Evolutionary conservation across 495 filamentous ascomycete species (phyloP).

Genomic region (Neurospora sp.): DNA sequence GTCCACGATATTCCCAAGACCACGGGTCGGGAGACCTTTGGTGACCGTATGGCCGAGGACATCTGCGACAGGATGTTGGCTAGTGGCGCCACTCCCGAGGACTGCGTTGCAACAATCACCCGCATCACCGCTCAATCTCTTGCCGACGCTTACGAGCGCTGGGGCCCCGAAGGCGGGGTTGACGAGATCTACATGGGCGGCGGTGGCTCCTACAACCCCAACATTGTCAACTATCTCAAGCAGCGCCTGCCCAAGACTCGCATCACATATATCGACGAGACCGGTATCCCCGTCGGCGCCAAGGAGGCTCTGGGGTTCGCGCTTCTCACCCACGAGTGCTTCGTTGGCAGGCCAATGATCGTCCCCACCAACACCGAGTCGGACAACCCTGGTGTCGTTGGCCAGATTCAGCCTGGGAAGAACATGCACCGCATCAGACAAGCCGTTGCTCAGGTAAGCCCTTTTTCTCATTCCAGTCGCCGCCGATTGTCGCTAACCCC

Average conservation of each 20-base stretch:
- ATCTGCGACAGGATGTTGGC: not conserved
- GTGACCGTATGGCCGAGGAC: not conserved
- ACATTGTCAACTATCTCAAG: not conserved
- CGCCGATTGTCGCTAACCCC: not conserved
- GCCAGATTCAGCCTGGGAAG: not conserved
- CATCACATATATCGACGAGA: not conserved
- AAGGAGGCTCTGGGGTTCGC: not conserved
- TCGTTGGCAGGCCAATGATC: not conserved
- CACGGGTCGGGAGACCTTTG: not conserved
- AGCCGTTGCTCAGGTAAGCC: not conserved
- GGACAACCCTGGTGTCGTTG: not conserved
- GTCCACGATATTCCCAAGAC: not conserved
- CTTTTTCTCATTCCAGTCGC: not conserved
- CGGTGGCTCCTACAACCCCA: not conserved
- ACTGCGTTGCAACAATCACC: not conserved
- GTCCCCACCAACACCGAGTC: not conserved
- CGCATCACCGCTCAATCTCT: not conserved
- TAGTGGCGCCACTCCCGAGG: not conserved
- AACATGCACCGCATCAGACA: not conserved
- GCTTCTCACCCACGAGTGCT: not conserved
- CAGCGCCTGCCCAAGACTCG: not conserved
- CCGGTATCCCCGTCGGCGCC: not conserved
- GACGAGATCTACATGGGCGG: not conserved
- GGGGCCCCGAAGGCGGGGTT: not conserved
- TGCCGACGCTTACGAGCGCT: not conserved